Conservation (phyloP, 2,329 filamentous ascomycete species). For the Harringtonia lauricola region DNA sequence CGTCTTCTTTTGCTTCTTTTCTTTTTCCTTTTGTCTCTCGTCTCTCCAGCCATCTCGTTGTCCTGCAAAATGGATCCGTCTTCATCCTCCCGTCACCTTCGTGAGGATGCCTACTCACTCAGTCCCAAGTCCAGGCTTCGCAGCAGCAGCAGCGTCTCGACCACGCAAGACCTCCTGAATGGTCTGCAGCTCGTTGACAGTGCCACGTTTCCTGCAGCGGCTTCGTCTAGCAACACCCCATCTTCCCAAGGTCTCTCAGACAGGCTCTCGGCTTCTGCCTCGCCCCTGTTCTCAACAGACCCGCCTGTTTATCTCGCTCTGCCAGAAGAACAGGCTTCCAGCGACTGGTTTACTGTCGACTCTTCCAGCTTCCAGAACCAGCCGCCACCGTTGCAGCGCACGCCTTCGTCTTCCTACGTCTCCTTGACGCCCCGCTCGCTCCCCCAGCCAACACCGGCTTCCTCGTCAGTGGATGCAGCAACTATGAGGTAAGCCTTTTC, state of each 20-base stretch:
- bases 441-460: slow-evolving; percentile 1
- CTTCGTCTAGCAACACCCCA: too few species aligned
- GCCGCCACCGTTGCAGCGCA: background rate
- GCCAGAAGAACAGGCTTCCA: too few species aligned
- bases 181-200: background rate
- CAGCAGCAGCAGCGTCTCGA: slow-evolving; percentile 19
- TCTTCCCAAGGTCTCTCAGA: background rate
- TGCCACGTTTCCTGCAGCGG: too few species aligned
- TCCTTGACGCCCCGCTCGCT: background rate
- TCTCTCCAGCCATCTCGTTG: background rate
- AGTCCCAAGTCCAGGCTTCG: slow-evolving; percentile 11
- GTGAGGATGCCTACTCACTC: slow-evolving; percentile 23
- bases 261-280: background rate
- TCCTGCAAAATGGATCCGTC: slow-evolving; percentile 16
- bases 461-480: slow-evolving; percentile 4
- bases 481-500: slow-evolving; percentile 9
- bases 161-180: slow-evolving; percentile 14
- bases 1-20: background rate
- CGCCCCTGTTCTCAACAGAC: slow-evolving; percentile 3
- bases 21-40: background rate
- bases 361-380: too few species aligned
- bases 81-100: slow-evolving; percentile 14
- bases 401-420: slow-evolving; percentile 15
- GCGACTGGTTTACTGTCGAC: too few species aligned
- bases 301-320: too few species aligned